phyloP scores from a whole-genome alignment of 495 filamentous ascomycete genomes.

The Penicillium pancosmium region DNA sequence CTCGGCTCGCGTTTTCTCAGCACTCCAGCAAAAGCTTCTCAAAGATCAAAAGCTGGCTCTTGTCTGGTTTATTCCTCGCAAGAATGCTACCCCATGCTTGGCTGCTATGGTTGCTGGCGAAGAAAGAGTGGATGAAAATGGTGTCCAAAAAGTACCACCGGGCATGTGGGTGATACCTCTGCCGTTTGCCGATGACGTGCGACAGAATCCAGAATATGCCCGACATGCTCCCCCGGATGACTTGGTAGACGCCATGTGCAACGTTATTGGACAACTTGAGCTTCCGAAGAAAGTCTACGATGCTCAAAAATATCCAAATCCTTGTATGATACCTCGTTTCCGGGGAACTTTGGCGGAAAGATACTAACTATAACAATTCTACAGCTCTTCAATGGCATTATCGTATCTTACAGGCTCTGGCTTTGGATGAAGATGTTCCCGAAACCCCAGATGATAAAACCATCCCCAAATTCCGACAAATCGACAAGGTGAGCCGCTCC shows the following conservation, averaged over 20 bases:
- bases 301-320: constrained; percentile 88
- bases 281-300: constrained; percentile 85
- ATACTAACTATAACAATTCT: constrained; percentile 10
- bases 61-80: constrained; percentile 86
- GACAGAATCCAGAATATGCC: constrained; percentile 66
- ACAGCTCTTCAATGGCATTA: constrained; percentile 94
- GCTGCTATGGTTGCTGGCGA: constrained; percentile 79
- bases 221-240: constrained; percentile 62
- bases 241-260: constrained; percentile 79
- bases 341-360: not conserved
- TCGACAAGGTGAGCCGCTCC: constrained; percentile 64
- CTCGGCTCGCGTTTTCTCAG: constrained; percentile 89
- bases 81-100: constrained; percentile 74
- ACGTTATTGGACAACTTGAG: constrained; percentile 81
- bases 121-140: constrained; percentile 66
- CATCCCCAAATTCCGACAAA: constrained; percentile 77
- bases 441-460: constrained; percentile 82
- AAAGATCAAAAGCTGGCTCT: constrained; percentile 76
- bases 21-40: constrained; percentile 84
- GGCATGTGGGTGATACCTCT: constrained; percentile 89
- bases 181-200: constrained; percentile 89
- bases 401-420: constrained; percentile 87
- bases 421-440: constrained; percentile 89
- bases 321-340: constrained; percentile 42
- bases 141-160: constrained; percentile 70